These are phyloP conservation scores for Tylopilus plumbeoviolaceoides DNA, from an alignment of 768 basidiomycete species.

Conservation along the genomic window DNA sequence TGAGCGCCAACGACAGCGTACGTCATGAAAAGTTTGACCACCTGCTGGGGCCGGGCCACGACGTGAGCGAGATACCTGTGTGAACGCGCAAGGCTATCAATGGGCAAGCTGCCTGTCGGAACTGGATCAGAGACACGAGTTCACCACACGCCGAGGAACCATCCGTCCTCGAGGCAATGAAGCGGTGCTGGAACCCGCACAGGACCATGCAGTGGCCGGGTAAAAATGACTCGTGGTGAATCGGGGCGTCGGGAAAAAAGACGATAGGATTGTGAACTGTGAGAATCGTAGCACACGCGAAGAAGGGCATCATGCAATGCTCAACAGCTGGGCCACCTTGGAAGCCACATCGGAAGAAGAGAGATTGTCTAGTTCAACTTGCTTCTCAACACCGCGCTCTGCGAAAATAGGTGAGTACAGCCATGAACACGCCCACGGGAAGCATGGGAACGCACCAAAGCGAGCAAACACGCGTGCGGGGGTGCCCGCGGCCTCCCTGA, in stretches of 20 bases:
- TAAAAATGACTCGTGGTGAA: background rate
- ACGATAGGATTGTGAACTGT: slow-evolving; percentile 4
- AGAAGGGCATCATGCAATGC: slow-evolving; percentile 18
- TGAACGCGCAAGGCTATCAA: slow-evolving; percentile 1
- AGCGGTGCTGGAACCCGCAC: slow-evolving; percentile 11
- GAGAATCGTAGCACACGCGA: slow-evolving; percentile 1
- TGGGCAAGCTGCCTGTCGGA: slow-evolving; percentile 4
- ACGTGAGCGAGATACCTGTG: slow-evolving; percentile 2
- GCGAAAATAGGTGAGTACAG: slow-evolving; percentile 15
- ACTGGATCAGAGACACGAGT: slow-evolving; percentile 16
- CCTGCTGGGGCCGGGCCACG: background rate
- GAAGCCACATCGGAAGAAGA: slow-evolving; percentile 67
- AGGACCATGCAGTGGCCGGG: background rate
- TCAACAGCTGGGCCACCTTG: slow-evolving; percentile 62
- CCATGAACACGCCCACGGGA: slow-evolving; percentile 8
- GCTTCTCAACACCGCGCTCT: slow-evolving; percentile 81
- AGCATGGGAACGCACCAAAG: slow-evolving; percentile 58
- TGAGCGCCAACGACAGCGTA: no score
- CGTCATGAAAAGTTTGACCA: no score
- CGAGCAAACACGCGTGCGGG: slow-evolving; percentile 81
- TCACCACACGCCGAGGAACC: slow-evolving; percentile 10
- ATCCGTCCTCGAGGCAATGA: slow-evolving; percentile 20
- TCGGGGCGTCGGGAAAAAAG: background rate
- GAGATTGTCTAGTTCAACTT: slow-evolving; percentile 76
- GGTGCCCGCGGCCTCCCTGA: slow-evolving; percentile 75